Conservation (phyloP, 495 filamentous ascomycete genomes). For the Hyphodiscus hymeniophilus region DNA sequence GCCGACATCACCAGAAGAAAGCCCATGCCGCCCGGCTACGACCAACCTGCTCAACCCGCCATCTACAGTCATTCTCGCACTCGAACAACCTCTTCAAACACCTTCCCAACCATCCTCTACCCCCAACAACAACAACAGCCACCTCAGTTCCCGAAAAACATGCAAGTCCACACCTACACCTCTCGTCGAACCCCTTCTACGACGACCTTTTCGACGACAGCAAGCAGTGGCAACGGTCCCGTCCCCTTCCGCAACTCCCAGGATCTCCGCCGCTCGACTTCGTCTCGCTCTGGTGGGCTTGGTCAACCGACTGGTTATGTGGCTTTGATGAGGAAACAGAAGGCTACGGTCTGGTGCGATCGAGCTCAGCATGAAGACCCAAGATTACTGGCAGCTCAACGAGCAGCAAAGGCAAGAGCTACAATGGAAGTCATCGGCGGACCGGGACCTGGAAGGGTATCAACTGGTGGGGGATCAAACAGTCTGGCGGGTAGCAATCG, state of each 20-base stretch:
- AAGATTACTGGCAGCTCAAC: conserved; percentile 66
- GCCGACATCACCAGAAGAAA: conserved; percentile 19
- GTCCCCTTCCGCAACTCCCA: conserved; percentile 41
- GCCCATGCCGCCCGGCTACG: conserved; percentile 22
- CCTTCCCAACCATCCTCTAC: conserved; percentile 34
- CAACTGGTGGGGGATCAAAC: conserved; percentile 15
- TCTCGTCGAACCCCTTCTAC: conserved; percentile 62
- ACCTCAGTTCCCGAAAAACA: conserved; percentile 17
- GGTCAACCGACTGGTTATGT: conserved; percentile 71
- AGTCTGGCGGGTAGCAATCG: conserved; percentile 29
- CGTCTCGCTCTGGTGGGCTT: conserved; percentile 56
- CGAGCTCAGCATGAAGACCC: conserved; percentile 91
- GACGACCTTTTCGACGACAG: conserved; percentile 62
- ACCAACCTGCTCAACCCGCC: conserved; percentile 17
- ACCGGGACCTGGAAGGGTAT: conserved; percentile 12
- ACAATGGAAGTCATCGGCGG: conserved; percentile 66
- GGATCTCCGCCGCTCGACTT: conserved; percentile 66
- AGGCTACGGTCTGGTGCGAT: conserved; percentile 98
- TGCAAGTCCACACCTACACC: conserved; percentile 26
- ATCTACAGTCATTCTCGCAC: conserved; percentile 39
- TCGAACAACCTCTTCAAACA: conserved; percentile 53
- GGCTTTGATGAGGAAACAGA: conserved; percentile 87
- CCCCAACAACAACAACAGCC: conserved; percentile 17
- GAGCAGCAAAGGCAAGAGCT: conserved; percentile 75
- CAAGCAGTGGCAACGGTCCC: conserved; percentile 41